Conservation (phyloP, 768 basidiomycete species). For the Podaxis sp. region DNA sequence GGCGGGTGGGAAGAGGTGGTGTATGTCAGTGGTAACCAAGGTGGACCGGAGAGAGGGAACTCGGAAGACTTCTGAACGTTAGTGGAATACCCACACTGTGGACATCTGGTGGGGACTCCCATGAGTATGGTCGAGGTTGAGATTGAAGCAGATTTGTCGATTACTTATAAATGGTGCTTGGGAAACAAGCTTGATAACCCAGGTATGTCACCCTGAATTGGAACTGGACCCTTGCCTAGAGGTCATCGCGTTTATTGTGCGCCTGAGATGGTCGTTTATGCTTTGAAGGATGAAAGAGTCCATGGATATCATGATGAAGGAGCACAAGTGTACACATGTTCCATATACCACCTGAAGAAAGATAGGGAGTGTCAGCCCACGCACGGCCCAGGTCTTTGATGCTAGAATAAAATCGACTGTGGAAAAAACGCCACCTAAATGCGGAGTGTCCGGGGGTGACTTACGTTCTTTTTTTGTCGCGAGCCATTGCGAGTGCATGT, state of each 20-base stretch:
- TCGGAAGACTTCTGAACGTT: background rate
- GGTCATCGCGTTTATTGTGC: background rate
- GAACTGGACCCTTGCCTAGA: background rate
- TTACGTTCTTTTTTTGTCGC: background rate
- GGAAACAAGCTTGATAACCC: background rate
- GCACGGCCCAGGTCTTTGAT: too few relatives aligned
- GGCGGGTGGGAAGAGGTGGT: background rate
- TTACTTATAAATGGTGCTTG: background rate
- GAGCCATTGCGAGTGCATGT: background rate
- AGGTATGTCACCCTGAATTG: background rate
- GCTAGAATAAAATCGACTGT: too few relatives aligned
- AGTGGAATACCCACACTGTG: background rate
- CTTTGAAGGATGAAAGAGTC: background rate
- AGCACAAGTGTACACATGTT: background rate
- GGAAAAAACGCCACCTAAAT: background rate
- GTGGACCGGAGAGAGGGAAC: background rate
- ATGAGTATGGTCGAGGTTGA: background rate
- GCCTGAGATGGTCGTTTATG: background rate
- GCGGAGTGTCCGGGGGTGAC: background rate
- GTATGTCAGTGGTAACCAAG: background rate
- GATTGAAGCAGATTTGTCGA: background rate
- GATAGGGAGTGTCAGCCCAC: background rate
- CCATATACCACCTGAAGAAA: background rate
- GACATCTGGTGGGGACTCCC: background rate
- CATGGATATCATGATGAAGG: background rate